phyloP scores from a whole-genome alignment of 2,329 filamentous ascomycete species.

The Teratosphaeriaceae sp. region DNA sequence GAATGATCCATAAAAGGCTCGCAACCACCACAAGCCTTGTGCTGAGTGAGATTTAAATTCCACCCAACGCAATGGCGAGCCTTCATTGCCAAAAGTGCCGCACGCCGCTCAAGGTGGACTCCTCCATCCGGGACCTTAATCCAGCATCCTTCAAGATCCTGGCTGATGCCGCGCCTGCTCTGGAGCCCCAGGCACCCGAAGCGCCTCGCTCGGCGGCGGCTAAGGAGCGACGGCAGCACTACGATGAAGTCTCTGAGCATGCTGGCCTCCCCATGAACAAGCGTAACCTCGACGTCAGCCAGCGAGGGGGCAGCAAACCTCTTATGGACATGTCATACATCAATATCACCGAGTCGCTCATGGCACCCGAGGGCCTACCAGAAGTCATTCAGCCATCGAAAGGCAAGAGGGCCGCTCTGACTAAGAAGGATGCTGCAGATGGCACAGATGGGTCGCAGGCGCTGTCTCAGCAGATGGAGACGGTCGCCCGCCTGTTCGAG shows the following conservation, averaged over 20 bases:
- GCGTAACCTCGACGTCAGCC: constrained; percentile 55
- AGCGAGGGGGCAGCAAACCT: constrained; percentile 29
- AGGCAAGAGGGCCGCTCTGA: constrained; percentile 7
- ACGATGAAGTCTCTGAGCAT: constrained; percentile 66
- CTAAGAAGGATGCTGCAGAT: constrained; percentile 12
- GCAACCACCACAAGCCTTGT: no score
- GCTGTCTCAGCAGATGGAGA: constrained; percentile 48
- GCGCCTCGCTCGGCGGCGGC: constrained; percentile 50
- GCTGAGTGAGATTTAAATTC: no score
- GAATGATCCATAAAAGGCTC: no score
- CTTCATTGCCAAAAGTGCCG: constrained; percentile 96
- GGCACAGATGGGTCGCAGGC: constrained; percentile 11
- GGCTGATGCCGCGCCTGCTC: constrained; percentile 55
- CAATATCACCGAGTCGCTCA: constrained; percentile 81
- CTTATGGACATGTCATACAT: constrained; percentile 92
- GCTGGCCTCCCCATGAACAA: constrained; percentile 67
- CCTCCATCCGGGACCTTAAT: constrained; percentile 82
- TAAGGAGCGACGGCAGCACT: constrained; percentile 71
- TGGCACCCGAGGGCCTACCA: constrained; percentile 43
- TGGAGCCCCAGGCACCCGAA: constrained; percentile 47
- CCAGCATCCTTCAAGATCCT: constrained; percentile 92
- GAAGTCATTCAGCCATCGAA: constrained; percentile 18
- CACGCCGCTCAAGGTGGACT: constrained; percentile 76
- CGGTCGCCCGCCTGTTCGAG: constrained; percentile 74
- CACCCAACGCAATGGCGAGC: no score